A percentile compares a stretch with the other conserved stretches of the same genome.
Conservation (phyloP, 164 flowering plant genomes). For the Protea cynaroides region DNA sequence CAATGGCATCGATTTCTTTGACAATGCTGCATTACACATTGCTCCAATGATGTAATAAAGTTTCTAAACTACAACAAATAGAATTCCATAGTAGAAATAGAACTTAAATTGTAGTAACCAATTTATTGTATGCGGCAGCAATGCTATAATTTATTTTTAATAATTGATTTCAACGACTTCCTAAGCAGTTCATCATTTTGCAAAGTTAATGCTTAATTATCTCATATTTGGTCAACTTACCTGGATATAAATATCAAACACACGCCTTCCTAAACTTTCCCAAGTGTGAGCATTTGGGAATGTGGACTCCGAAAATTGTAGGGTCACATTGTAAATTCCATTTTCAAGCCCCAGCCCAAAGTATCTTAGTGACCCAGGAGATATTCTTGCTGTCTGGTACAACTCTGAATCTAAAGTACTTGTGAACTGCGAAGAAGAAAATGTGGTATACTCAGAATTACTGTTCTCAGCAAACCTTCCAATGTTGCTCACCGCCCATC, state of each 20-base stretch:
- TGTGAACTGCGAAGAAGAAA: slow-evolving; percentile 23
- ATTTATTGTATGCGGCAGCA: too few relatives aligned
- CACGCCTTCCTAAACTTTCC: slow-evolving; percentile 50
- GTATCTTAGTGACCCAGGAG: slow-evolving; percentile 59
- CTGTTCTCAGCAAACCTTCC: neutral
- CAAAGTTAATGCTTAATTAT: too few relatives aligned
- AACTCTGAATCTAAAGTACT: slow-evolving; percentile 44
- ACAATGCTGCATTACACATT: too few relatives aligned
- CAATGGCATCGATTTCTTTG: too few relatives aligned
- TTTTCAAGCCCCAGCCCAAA: slow-evolving; percentile 65
- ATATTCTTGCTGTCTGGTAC: slow-evolving; percentile 48
- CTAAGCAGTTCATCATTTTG: too few relatives aligned
- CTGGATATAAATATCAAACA: slow-evolving; percentile 59
- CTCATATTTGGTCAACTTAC: slow-evolving; percentile 17
- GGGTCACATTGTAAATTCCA: slow-evolving; percentile 50
- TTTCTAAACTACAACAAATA: too few relatives aligned
- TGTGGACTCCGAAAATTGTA: slow-evolving; percentile 47
- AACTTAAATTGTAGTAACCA: too few relatives aligned
- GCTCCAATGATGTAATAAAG: too few relatives aligned
- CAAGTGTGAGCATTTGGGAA: slow-evolving; percentile 24
- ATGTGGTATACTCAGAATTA: neutral
- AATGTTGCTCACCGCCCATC: neutral
- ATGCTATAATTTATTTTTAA: too few relatives aligned
- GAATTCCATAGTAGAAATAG: too few relatives aligned
- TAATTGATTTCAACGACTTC: too few relatives aligned